Conservation (phyloP, 176 grass and related monocot genomes). For the Avena sativa region DNA sequence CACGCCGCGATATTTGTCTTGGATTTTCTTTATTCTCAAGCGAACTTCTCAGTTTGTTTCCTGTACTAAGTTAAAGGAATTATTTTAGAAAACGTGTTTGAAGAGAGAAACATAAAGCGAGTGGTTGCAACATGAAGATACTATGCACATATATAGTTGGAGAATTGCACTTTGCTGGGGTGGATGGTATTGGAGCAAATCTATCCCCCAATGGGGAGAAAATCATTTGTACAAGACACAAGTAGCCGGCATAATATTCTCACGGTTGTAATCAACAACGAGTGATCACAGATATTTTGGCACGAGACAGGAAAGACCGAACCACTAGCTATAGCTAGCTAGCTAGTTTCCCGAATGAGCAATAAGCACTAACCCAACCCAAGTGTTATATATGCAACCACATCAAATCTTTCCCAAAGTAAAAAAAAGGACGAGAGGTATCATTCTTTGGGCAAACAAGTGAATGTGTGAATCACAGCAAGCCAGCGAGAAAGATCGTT, state of each 20-base stretch:
- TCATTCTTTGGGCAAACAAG: background rate
- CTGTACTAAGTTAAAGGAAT: background rate
- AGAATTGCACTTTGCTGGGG: background rate
- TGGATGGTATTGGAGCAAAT: background rate
- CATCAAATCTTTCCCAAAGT: background rate
- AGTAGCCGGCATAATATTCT: conserved; percentile 6
- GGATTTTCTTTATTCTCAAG: no score
- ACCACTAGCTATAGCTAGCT: background rate
- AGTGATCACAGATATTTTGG: background rate
- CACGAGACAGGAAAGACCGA: background rate
- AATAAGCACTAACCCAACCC: background rate
- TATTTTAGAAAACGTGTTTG: background rate
- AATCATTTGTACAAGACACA: background rate
- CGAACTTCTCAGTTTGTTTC: background rate
- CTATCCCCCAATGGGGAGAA: conserved; percentile 14
- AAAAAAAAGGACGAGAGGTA: background rate
- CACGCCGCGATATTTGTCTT: no score
- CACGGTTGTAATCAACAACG: background rate
- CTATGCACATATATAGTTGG: background rate
- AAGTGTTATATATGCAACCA: background rate
- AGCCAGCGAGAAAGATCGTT: background rate
- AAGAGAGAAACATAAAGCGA: background rate
- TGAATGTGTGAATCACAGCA: background rate
- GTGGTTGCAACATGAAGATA: background rate
- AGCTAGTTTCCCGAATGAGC: conserved; percentile 15